Base-by-base conservation (phyloP, 441 rosid species). In the Euphorbia schlechtendalii region DNA sequence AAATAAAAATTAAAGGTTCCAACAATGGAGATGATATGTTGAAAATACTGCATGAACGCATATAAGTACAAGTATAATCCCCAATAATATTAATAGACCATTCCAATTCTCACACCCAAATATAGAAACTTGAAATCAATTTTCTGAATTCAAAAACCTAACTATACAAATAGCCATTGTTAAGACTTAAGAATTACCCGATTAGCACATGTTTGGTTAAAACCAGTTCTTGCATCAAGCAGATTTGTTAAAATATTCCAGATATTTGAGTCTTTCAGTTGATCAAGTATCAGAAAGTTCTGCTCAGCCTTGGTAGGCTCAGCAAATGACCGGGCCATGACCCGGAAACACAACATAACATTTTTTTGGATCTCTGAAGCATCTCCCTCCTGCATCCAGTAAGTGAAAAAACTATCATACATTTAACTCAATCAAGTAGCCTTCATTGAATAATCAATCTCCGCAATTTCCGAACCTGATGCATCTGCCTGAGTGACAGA, bases 261-360 rank as follows among this genome's bases (percentile, higher is more conserved):
- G 68, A 92, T 79, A 74, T 89, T 92, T 71, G 82, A 76, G 83
- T 92, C 99, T 81, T 92, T 90, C 80, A 96, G 77, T 72, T 92
- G 97, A 78, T 96, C 97, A 75, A 96, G 95, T 74, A 82, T 70
- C 76, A 80, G 96, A 78, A 90, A 96, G 73, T 83, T 83, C 78
- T 92, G 96, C 84, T 92, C 98, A 8, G 92, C 82, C 80, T 85
- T 90, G 46, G 69, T 61, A 65, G 92, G 88, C 66, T 92, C 98
- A 21, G 90, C 77, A 86, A 96, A 96, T 61, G 80, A 79, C 57
- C 96, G 98, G 63, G 97, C 89, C 96, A 96, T 96, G 56, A 87
- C 73, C 69, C 90, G 82, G 74, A 96, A 92, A 81, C 96, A 83
- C 76, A 84, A 78, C 72, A 73, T 61, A 59, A 81, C 69, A 76